These are phyloP conservation scores for Westerdykella aurantiaca DNA, from an alignment of 2,329 filamentous ascomycete genomes.

Conservation along the genomic window DNA sequence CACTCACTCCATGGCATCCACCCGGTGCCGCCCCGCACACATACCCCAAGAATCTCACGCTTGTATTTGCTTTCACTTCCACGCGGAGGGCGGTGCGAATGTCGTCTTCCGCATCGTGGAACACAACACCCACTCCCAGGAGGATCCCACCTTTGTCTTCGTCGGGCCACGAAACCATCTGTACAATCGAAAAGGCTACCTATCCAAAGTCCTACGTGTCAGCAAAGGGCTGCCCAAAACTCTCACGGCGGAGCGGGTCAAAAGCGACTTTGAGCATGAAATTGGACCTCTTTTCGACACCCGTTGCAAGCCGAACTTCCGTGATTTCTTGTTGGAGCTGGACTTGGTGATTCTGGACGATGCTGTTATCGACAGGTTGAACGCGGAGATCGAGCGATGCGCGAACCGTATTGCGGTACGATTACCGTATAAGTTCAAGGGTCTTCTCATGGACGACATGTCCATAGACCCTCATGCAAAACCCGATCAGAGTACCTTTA, in stretches of 20 bases:
- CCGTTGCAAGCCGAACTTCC: not conserved
- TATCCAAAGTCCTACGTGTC: conserved; percentile 24
- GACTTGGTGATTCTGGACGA: conserved; percentile 1
- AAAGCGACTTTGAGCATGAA: conserved; percentile 20
- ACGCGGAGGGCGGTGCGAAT: conserved; percentile 33
- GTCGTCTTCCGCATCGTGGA: conserved; percentile 24
- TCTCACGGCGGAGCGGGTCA: conserved; percentile 19
- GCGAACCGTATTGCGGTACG: not conserved
- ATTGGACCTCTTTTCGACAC: conserved; percentile 25
- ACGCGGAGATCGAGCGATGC: not conserved
- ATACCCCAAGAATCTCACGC: not conserved
- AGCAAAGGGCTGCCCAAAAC: conserved; percentile 26
- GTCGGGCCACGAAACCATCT: conserved; percentile 7
- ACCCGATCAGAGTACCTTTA: conserved; percentile 16
- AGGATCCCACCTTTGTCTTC: conserved; percentile 11
- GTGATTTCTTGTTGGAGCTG: conserved; percentile 1
- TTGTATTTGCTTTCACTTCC: conserved; percentile 16
- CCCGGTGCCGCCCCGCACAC: not conserved
- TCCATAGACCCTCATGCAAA: conserved; percentile 3
- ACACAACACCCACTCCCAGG: conserved; percentile 5
- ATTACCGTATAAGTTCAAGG: conserved; percentile 2
- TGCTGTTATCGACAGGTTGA: not conserved
- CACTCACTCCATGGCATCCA: not conserved
- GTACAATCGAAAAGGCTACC: conserved; percentile 7
- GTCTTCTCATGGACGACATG: conserved; percentile 31